Conservation (phyloP, 2,329 filamentous ascomycete species). For the Trematosphaeria pertusa region DNA sequence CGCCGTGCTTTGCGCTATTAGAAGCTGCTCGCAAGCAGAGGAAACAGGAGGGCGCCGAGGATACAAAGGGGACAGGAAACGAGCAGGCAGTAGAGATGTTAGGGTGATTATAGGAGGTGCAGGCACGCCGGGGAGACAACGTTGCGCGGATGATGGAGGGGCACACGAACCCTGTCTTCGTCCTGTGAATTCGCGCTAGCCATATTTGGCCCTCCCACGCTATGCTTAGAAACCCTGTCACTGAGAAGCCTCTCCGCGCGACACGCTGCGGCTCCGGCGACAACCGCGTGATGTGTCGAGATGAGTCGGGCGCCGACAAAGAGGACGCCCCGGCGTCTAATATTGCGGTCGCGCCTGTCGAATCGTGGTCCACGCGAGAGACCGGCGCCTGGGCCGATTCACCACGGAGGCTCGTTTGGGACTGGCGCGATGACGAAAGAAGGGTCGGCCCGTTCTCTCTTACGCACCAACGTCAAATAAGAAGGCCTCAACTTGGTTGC, state of each 20-base stretch:
- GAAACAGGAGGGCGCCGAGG: slow-evolving; percentile 5
- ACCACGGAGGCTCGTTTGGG: slow-evolving; percentile 31
- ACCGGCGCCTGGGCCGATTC: slow-evolving; percentile 24
- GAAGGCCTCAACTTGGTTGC: background rate
- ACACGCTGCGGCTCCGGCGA: slow-evolving; percentile 26
- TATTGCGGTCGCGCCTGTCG: background rate
- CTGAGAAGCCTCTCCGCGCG: slow-evolving; percentile 14
- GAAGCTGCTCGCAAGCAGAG: slow-evolving; percentile 9
- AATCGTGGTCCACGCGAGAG: slow-evolving; percentile 6
- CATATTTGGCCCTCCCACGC: slow-evolving; percentile 32
- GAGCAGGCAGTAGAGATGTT: background rate
- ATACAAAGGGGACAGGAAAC: background rate
- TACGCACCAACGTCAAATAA: too few species aligned
- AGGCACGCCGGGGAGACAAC: slow-evolving; percentile 18
- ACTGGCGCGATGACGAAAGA: slow-evolving; percentile 40
- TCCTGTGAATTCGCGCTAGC: slow-evolving; percentile 30
- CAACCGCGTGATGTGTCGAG: slow-evolving; percentile 17
- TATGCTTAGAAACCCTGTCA: slow-evolving; percentile 26
- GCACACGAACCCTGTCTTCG: slow-evolving; percentile 48
- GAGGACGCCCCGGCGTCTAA: slow-evolving; percentile 3
- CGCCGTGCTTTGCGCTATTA: slow-evolving; percentile 31
- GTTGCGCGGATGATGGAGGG: slow-evolving; percentile 32
- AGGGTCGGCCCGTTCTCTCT: slow-evolving; percentile 39
- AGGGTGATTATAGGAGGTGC: slow-evolving; percentile 5
- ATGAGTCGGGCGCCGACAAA: slow-evolving; percentile 2